These are phyloP conservation scores for Dioscorea cayenensis DNA, from an alignment of 116 monocot genomes.

Conservation along the genomic window DNA sequence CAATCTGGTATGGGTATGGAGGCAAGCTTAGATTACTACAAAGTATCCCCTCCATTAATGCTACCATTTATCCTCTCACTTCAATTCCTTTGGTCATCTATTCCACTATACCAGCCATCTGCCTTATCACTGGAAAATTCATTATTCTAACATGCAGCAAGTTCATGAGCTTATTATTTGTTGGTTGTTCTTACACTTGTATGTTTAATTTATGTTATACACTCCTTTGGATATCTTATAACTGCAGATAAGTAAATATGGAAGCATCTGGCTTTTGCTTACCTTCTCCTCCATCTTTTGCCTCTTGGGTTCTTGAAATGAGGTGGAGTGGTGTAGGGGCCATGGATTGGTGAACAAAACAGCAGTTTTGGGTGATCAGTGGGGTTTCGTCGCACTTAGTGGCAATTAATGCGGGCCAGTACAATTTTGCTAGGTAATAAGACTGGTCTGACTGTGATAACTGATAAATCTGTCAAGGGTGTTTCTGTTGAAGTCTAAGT, in stretches of 20 bases:
- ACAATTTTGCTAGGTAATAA: neutral
- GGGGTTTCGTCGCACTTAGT: slow-evolving; percentile 2
- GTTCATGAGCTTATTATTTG: too few relatives aligned
- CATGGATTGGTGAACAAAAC: neutral
- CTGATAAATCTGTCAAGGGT: neutral
- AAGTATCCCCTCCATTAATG: slow-evolving; percentile 52
- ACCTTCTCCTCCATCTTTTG: slow-evolving; percentile 1
- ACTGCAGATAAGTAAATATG: slow-evolving; percentile 9
- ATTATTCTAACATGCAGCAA: slow-evolving; percentile 22
- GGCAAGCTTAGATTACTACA: slow-evolving; percentile 49
- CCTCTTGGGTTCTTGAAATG: slow-evolving; percentile 2
- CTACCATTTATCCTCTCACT: slow-evolving; percentile 54
- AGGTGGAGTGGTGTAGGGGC: slow-evolving; percentile 5
- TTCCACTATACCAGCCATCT: slow-evolving; percentile 55
- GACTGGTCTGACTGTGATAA: neutral
- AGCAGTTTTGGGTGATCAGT: neutral
- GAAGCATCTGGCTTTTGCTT: slow-evolving; percentile 1
- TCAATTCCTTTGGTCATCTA: slow-evolving; percentile 52
- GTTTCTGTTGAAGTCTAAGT: too few relatives aligned
- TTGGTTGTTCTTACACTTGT: neutral
- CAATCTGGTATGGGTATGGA: slow-evolving; percentile 52
- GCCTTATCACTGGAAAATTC: slow-evolving; percentile 59
- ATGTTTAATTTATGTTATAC: neutral
- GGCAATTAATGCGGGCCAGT: neutral
- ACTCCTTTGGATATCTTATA: neutral